Evolutionary conservation across 2,329 filamentous ascomycete species (phyloP), one percentile per base, ranked within the genome.

Genomic region (Talaromyces sp.): DNA sequence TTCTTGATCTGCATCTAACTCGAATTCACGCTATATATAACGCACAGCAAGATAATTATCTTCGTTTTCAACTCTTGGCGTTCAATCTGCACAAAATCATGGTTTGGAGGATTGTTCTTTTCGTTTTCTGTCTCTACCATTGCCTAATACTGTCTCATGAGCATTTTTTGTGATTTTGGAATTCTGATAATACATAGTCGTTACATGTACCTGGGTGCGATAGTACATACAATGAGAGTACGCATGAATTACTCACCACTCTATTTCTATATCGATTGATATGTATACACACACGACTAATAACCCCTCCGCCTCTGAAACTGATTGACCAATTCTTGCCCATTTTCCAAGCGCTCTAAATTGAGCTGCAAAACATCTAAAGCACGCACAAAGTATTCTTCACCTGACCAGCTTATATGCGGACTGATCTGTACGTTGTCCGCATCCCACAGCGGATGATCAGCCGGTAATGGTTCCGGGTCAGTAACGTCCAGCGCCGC

Each of bases 401-500:
- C 76, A 0, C 84, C 84, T 49, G 79, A 68, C 0, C 84, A 84
- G 75, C 85, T 89, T 3, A 89, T 78, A 81, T 91, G 89, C 66
- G 88, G 88, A 68, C 87, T 89, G 54, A 94, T 84, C 61, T 89
- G 84, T 17, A 89, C 81, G 74, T 93, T 92, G 66, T 86, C 85
- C 15, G 88, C 81, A 31, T 80, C 83, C 90, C 90, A 94, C 60
- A 94, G 77, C 68, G 86, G 84, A 72, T 90, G 86, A 4, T 89
- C 85, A 2, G 82, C 77, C 0, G 90, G 90, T 68, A 94, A 74
- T 0, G 91, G 91, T 75, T 94, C 91, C 0, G 91, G 91, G 67
- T 93, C 90, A 1, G 90, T 90, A 0, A 94, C 91, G 73, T 93
- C 91, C 47, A 94, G 77, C 1, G 90, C 90, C 0, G 91, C 91